Evolutionary conservation across 768 basidiomycete genomes (phyloP).

Genomic region (Boletus tylopilopsis): DNA sequence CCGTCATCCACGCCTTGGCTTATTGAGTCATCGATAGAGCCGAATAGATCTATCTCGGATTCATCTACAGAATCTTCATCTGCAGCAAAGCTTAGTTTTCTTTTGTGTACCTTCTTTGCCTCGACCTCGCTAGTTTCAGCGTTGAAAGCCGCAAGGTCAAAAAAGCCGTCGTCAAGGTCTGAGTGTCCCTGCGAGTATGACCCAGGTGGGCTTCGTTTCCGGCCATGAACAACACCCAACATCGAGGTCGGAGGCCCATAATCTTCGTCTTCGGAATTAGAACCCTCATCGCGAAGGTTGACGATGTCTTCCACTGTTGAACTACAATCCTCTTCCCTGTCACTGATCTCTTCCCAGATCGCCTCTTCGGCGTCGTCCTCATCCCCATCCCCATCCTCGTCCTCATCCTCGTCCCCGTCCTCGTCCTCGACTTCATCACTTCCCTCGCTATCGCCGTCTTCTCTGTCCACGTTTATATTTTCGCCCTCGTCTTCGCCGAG

Average conservation of each 20-base stretch:
- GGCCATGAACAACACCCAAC: slow-evolving; percentile 24
- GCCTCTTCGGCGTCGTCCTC: slow-evolving; percentile 23
- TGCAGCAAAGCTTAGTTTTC: slow-evolving; percentile 51
- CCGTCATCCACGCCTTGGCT: slow-evolving; percentile 41
- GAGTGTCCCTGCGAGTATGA: slow-evolving; percentile 31
- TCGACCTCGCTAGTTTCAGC: slow-evolving; percentile 78
- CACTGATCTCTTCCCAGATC: slow-evolving; percentile 27
- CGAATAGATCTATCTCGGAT: slow-evolving; percentile 63
- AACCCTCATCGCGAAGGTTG: slow-evolving; percentile 37
- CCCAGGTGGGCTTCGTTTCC: slow-evolving; percentile 21
- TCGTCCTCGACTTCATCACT: slow-evolving; percentile 23
- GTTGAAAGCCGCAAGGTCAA: slow-evolving; percentile 85
- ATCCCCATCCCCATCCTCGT: slow-evolving; percentile 31
- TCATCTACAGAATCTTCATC: slow-evolving; percentile 51
- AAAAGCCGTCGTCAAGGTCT: slow-evolving; percentile 86
- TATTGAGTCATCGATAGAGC: slow-evolving; percentile 46
- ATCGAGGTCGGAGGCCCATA: slow-evolving; percentile 20
- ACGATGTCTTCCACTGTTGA: slow-evolving; percentile 26
- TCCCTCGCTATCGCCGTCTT: slow-evolving; percentile 18
- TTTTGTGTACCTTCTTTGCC: slow-evolving; percentile 55
- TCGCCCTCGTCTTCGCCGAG: slow-evolving; percentile 44
- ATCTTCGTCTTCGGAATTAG: slow-evolving; percentile 18
- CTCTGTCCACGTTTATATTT: slow-evolving; percentile 18
- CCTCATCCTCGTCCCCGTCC: slow-evolving; percentile 22
- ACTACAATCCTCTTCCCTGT: slow-evolving; percentile 22